Evolutionary conservation across 345 rosid species (phyloP).

Genomic region (Eucalyptus curtisii): DNA sequence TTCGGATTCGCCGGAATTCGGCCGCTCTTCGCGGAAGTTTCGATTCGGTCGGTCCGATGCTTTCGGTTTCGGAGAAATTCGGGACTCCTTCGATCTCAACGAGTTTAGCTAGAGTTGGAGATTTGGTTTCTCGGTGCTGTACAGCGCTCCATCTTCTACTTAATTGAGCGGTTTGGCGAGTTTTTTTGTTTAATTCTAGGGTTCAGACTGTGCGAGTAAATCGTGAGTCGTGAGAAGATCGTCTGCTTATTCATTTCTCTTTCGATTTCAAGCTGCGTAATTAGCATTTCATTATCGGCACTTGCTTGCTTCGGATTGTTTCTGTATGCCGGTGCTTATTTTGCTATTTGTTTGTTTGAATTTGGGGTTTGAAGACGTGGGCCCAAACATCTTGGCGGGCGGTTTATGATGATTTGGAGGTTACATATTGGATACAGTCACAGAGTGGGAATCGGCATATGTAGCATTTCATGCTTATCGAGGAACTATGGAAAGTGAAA

Average conservation of each 20-base stretch:
- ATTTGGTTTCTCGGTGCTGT: not conserved
- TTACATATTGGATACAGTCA: constrained; percentile 22
- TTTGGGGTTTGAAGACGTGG: not conserved
- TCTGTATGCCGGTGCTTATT: not conserved
- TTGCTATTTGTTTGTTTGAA: not conserved
- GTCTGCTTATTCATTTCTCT: not conserved
- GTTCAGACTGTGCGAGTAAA: not conserved
- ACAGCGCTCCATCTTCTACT: not conserved
- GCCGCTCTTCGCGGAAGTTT: not conserved
- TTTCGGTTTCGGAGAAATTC: not conserved
- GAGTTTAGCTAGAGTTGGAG: not conserved
- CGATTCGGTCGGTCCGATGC: not conserved
- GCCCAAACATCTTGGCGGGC: not conserved
- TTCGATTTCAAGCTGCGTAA: not conserved
- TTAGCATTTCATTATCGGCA: not conserved
- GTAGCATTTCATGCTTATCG: constrained; percentile 19
- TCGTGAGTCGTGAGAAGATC: not conserved
- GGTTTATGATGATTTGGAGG: constrained; percentile 25
- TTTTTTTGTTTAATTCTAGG: not conserved
- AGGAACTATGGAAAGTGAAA: constrained; percentile 73
- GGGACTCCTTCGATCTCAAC: not conserved
- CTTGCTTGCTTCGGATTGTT: not conserved
- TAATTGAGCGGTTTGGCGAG: not conserved
- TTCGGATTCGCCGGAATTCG: not conserved
- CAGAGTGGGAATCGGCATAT: constrained; percentile 44